Conservation (phyloP, 352 stramenopile genomes). For the Pythium volutum region DNA sequence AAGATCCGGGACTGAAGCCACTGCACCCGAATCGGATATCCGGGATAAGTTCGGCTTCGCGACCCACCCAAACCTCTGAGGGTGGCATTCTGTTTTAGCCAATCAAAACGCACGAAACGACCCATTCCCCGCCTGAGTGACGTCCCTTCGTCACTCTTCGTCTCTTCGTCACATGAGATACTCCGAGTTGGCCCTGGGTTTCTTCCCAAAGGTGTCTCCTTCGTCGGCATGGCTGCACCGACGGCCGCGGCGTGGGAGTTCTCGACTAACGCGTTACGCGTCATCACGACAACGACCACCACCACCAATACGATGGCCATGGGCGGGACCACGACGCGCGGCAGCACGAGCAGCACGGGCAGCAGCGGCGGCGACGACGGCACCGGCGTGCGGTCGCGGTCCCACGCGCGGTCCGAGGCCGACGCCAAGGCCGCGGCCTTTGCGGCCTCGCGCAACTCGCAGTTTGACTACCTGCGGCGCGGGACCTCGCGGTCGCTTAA, state of each 20-base stretch:
- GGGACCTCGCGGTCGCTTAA: constrained; percentile 24
- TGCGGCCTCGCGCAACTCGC: not conserved
- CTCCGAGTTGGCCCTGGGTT: not conserved
- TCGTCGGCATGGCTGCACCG: not conserved
- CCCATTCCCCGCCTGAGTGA: not conserved
- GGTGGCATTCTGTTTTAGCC: not conserved
- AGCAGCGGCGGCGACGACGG: constrained; percentile 9
- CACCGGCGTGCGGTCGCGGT: not conserved
- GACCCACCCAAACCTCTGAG: constrained; percentile 1
- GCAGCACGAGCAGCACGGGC: constrained; percentile 13
- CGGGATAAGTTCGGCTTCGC: no score
- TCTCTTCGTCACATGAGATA: not conserved
- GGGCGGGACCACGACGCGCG: not conserved
- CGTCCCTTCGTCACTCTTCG: not conserved
- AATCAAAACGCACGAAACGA: not conserved
- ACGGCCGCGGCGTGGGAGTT: not conserved
- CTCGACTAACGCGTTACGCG: not conserved
- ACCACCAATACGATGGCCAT: not conserved
- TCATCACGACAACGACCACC: not conserved
- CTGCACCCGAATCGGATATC: not conserved
- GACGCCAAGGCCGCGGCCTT: not conserved
- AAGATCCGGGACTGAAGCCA: constrained; percentile 10
- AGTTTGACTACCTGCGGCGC: constrained; percentile 12
- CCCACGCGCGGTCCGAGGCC: constrained; percentile 11
- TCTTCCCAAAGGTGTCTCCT: constrained; percentile 5